phyloP scores from a whole-genome alignment of 78 protist species.

The Mantamonas sphyraenae region DNA sequence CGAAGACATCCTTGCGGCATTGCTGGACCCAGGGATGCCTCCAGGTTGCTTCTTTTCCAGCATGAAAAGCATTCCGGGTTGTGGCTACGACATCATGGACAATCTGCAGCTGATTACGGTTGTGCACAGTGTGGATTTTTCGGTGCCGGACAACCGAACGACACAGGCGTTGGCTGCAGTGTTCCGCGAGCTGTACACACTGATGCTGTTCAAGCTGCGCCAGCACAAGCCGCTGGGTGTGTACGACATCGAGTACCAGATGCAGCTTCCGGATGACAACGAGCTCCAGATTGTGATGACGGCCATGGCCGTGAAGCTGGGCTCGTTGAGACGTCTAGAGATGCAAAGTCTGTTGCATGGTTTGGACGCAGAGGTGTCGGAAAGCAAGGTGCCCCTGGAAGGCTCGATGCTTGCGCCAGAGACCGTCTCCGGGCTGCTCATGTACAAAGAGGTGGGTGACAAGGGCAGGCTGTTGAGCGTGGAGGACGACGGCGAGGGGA shows the following conservation, averaged over 20 bases:
- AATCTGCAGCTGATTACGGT: conserved; percentile 43
- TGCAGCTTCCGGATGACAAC: conserved; percentile 42
- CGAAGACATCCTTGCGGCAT: conserved; percentile 45
- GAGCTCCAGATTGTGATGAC: conserved; percentile 38
- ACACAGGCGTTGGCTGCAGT: conserved; percentile 35
- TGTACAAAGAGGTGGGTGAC: too few relatives aligned
- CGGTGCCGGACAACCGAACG: conserved; percentile 16
- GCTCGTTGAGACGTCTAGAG: too few relatives aligned
- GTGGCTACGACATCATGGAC: conserved; percentile 3
- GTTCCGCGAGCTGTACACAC: conserved; percentile 34
- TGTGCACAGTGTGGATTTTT: conserved; percentile 42
- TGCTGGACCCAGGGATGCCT: conserved; percentile 35
- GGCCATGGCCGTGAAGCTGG: conserved; percentile 40
- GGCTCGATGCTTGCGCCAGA: too few relatives aligned
- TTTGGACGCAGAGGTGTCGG: too few relatives aligned
- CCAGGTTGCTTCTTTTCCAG: conserved; percentile 33
- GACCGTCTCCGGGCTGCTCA: too few relatives aligned
- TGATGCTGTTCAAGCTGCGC: conserved; percentile 43
- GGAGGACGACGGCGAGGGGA: too few relatives aligned
- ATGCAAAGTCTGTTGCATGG: too few relatives aligned
- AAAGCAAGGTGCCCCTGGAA: too few relatives aligned
- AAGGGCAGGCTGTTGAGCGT: too few relatives aligned
- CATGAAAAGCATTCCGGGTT: conserved; percentile 34
- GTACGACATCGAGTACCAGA: conserved; percentile 26
- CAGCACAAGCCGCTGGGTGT: conserved; percentile 26